phyloP scores from a whole-genome alignment of 2,329 filamentous ascomycete species.

The Fusarium sp. region DNA sequence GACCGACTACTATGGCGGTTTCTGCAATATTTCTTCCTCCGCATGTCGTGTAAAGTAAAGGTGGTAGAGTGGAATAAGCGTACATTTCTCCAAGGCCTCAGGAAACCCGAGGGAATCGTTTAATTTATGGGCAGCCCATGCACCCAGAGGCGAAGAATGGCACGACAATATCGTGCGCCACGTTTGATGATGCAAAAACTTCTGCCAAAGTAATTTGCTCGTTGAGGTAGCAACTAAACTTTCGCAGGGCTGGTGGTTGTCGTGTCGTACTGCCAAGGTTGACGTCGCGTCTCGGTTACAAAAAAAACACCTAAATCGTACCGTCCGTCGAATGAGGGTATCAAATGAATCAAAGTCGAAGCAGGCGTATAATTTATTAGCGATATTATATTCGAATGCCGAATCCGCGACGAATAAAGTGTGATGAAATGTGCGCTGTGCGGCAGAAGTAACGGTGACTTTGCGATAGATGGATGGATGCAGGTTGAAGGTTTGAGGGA shows the following conservation, averaged over 20 bases:
- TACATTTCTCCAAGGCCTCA: slow-evolving; percentile 44
- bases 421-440: slow-evolving; percentile 23
- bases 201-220: neutral
- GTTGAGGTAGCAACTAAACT: slow-evolving; percentile 7
- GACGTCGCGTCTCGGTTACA: slow-evolving; percentile 31
- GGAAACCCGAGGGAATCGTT: slow-evolving; percentile 34
- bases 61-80: slow-evolving; percentile 13
- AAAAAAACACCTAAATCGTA: slow-evolving; percentile 11
- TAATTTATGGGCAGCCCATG: slow-evolving; percentile 37
- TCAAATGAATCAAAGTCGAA: slow-evolving; percentile 14
- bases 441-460: slow-evolving; percentile 32
- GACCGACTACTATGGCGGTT: neutral
- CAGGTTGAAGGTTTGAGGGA: slow-evolving; percentile 40
- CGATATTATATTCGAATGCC: slow-evolving; percentile 5
- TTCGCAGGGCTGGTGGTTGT: slow-evolving; percentile 20
- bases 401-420: slow-evolving; percentile 2
- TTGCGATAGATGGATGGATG: slow-evolving; percentile 30
- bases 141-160: slow-evolving; percentile 22
- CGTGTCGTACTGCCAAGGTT: slow-evolving; percentile 15
- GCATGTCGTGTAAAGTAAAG: slow-evolving; percentile 1
- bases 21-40: neutral
- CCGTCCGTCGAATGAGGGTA: slow-evolving; percentile 14
- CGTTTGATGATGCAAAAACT: neutral
- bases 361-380: slow-evolving; percentile 16
- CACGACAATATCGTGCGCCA: slow-evolving; percentile 3